Evolutionary conservation across 441 rosid genomes (phyloP).

Genomic region (Populus hybrid): DNA sequence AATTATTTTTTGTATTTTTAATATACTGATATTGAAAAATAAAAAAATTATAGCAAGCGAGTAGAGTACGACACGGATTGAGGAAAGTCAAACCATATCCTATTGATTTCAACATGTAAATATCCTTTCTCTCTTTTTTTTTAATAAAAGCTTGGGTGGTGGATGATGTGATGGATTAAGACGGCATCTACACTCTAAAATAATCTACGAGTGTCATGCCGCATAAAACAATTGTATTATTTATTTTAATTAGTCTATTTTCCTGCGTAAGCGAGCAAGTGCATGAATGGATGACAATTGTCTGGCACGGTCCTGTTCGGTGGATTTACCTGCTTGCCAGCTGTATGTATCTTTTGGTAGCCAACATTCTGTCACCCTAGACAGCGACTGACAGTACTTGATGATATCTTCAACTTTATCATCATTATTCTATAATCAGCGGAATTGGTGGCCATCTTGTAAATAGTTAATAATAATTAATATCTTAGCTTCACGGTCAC

Average conservation of each 20-base stretch:
- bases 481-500: neutral
- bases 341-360: neutral
- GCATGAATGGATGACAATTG: neutral
- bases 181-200: neutral
- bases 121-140: no score
- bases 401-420: neutral
- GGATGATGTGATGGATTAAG: neutral
- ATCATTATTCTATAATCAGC: neutral
- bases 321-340: constrained; percentile 10
- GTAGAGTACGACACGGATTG: neutral
- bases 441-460: neutral
- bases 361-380: neutral
- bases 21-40: no score
- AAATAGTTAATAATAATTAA: neutral
- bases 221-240: neutral
- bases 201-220: no score
- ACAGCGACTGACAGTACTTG: neutral
- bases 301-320: neutral
- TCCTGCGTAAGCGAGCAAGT: neutral
- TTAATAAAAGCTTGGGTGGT: no score
- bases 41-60: no score
- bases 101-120: neutral
- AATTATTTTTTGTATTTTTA: no score
- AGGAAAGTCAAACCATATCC: neutral
- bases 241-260: neutral